These are phyloP conservation scores for Beta lomatogona DNA, from an alignment of 179 eudicot genomes.

Conservation along the genomic window DNA sequence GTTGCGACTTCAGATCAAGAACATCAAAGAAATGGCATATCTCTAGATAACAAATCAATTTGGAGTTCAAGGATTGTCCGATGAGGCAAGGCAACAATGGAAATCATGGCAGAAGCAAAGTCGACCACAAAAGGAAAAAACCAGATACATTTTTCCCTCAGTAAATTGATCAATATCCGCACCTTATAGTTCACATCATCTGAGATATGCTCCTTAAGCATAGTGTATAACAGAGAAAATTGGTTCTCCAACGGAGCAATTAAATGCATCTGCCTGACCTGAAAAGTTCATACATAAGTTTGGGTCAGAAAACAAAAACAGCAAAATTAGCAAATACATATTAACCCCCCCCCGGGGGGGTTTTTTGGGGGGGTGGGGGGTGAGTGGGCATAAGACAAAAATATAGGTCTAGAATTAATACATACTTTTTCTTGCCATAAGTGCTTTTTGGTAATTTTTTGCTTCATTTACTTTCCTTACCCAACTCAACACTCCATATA, in stretches of 20 bases:
- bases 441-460: background rate
- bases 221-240: slow-evolving; percentile 61
- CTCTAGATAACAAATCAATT: background rate
- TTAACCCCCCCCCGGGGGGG: too few species aligned
- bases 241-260: slow-evolving; percentile 87
- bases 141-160: background rate
- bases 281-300: slow-evolving; percentile 25
- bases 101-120: background rate
- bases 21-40: background rate
- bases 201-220: slow-evolving; percentile 80
- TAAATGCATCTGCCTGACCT: slow-evolving; percentile 88
- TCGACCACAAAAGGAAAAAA: background rate
- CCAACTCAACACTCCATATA: background rate
- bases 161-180: slow-evolving; percentile 5
- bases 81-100: too few species aligned
- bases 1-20: slow-evolving; percentile 12
- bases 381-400: background rate
- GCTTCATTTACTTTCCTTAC: background rate
- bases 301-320: slow-evolving; percentile 3
- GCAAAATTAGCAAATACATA: background rate
- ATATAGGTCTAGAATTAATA: background rate
- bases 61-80: too few species aligned
- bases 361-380: too few species aligned
- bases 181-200: slow-evolving; percentile 93
- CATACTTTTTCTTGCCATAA: background rate